Percentiles rank a stretch among this genome's conserved stretches.
Evolutionary conservation across 805 yeast species (phyloP).

Genomic region (Cyberlindnera americana): DNA sequence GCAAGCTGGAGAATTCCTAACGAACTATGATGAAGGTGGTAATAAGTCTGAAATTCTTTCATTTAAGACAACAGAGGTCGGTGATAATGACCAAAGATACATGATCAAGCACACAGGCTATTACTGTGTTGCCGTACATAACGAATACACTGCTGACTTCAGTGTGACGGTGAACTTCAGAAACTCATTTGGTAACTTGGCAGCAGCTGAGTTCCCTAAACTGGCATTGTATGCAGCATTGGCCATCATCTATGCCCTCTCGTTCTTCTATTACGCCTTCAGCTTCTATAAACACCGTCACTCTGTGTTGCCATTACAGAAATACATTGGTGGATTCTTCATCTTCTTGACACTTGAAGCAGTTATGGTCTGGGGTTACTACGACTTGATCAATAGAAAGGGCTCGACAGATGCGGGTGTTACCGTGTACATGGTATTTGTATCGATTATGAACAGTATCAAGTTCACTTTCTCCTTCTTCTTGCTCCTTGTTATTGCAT

Average conservation of each 20-base stretch:
- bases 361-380: slow-evolving; percentile 86
- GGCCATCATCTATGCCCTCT: slow-evolving; percentile 78
- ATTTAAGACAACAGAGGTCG: slow-evolving; percentile 50
- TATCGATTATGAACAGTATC: slow-evolving; percentile 74
- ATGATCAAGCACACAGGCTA: slow-evolving; percentile 76
- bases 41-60: slow-evolving; percentile 55
- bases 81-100: slow-evolving; percentile 62
- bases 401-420: slow-evolving; percentile 50
- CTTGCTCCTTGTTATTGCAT: slow-evolving; percentile 74
- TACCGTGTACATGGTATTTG: slow-evolving; percentile 69
- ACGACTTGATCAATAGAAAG: slow-evolving; percentile 70
- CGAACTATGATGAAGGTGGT: slow-evolving; percentile 39
- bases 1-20: slow-evolving; percentile 61
- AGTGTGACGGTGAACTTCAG: slow-evolving; percentile 74
- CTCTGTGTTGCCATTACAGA: slow-evolving; percentile 85
- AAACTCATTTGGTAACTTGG: slow-evolving; percentile 85
- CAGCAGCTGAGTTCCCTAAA: slow-evolving; percentile 90
- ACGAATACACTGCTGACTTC: slow-evolving; percentile 41
- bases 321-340: slow-evolving; percentile 83
- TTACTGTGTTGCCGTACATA: slow-evolving; percentile 80
- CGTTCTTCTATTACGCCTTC: slow-evolving; percentile 79
- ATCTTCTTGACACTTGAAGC: slow-evolving; percentile 81
- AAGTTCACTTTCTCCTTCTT: slow-evolving; percentile 88
- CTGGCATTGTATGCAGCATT: slow-evolving; percentile 83
- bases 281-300: slow-evolving; percentile 81